These are phyloP conservation scores for Ogataea nonfermentans DNA, from an alignment of 805 yeast genomes.

Conservation along the genomic window DNA sequence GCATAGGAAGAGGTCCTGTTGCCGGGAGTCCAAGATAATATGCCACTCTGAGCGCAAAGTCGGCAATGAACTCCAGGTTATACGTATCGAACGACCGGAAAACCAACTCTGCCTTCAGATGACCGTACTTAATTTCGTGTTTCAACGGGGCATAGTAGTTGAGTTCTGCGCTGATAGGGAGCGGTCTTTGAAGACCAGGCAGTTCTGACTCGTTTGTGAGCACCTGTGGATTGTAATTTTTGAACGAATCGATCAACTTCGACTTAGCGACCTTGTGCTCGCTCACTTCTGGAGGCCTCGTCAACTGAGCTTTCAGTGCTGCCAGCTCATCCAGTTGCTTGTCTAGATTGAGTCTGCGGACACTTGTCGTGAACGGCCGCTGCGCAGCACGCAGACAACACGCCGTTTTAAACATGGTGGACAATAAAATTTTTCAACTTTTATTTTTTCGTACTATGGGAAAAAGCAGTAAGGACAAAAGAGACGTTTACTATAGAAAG, in stretches of 20 bases:
- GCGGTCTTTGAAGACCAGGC: constrained; percentile 47
- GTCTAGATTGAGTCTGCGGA: constrained; percentile 17
- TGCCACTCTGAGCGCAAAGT: constrained; percentile 87
- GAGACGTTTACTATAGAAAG: constrained; percentile 87
- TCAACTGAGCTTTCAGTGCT: constrained; percentile 20
- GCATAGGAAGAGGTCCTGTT: constrained; percentile 65
- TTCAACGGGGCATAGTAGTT: constrained; percentile 78
- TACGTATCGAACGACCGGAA: constrained; percentile 70
- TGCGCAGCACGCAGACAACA: constrained; percentile 6
- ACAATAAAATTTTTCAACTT: constrained; percentile 10
- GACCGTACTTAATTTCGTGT: constrained; percentile 64
- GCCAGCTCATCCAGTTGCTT: constrained; percentile 30
- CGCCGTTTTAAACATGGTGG: constrained; percentile 7
- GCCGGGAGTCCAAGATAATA: constrained; percentile 87
- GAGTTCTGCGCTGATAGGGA: constrained; percentile 83
- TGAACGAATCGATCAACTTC: constrained; percentile 27
- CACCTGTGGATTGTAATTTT: constrained; percentile 38
- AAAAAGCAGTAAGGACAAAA: constrained; percentile 88
- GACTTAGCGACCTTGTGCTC: constrained; percentile 22
- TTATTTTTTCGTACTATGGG: constrained; percentile 57
- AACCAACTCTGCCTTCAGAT: constrained; percentile 73
- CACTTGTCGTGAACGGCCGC: constrained; percentile 3
- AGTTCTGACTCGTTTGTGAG: constrained; percentile 34
- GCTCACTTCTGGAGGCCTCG: constrained; percentile 15
- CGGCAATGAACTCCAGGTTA: constrained; percentile 71